Percentiles rank a stretch among this genome's conserved stretches.
Evolutionary conservation across 2,329 filamentous ascomycete genomes (phyloP).

Genomic region (Aspergillus clavatus): DNA sequence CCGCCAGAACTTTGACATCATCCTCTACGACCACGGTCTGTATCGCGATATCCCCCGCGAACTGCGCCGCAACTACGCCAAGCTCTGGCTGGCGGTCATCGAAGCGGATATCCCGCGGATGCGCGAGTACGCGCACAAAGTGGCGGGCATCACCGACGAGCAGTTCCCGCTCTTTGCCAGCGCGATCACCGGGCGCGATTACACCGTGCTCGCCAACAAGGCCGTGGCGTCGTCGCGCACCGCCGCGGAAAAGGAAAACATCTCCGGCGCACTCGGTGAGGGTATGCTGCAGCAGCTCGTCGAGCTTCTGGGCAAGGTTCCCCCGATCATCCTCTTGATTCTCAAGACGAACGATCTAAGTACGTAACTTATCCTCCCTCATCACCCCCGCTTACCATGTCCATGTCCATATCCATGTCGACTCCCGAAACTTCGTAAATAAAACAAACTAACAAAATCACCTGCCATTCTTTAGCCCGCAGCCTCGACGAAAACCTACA

Average conservation of each 20-base stretch:
- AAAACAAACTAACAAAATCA: conserved; percentile 8
- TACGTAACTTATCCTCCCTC: conserved; percentile 31
- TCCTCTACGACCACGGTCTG: conserved; percentile 93
- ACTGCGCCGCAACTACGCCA: conserved; percentile 81
- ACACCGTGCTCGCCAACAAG: conserved; percentile 62
- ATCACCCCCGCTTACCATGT: not conserved
- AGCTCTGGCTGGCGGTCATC: conserved; percentile 94
- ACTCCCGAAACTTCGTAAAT: too few relatives aligned
- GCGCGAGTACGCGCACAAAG: conserved; percentile 82
- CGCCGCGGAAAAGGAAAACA: conserved; percentile 75
- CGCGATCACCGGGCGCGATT: conserved; percentile 93
- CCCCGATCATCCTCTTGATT: conserved; percentile 87
- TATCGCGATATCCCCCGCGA: conserved; percentile 84
- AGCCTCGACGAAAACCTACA: conserved; percentile 79
- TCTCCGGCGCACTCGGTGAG: conserved; percentile 77
- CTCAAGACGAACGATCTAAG: conserved; percentile 96
- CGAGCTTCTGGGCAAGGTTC: conserved; percentile 80
- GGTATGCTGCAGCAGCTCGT: conserved; percentile 86
- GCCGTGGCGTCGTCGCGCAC: conserved; percentile 58
- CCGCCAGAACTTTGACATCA: conserved; percentile 81
- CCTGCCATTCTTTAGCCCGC: conserved; percentile 49
- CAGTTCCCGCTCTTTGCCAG: conserved; percentile 94
- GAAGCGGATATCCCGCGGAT: conserved; percentile 80
- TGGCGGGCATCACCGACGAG: conserved; percentile 81
- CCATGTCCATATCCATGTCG: conserved; percentile 1